These are phyloP conservation scores for Blastocystis sp. DNA, from an alignment of 352 stramenopile species.

Conservation along the genomic window DNA sequence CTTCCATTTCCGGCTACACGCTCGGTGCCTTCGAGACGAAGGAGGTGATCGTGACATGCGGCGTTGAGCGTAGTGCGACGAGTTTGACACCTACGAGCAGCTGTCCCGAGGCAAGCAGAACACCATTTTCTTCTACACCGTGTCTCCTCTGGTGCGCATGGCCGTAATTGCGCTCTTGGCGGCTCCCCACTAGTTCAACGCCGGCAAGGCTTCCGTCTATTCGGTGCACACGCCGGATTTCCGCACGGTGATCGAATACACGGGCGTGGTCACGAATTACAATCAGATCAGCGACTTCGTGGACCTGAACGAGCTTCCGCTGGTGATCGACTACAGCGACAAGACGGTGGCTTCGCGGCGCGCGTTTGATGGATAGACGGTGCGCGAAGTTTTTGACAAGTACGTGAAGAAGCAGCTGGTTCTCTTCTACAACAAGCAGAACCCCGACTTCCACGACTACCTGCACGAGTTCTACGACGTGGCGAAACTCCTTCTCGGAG, in stretches of 20 bases:
- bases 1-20: neutral
- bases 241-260: conserved; percentile 14
- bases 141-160: neutral
- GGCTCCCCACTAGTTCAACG: conserved; percentile 26
- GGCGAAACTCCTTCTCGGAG: conserved; percentile 2
- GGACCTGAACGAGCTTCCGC: conserved; percentile 47
- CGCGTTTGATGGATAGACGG: neutral
- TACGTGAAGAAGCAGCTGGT: conserved; percentile 35
- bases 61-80: conserved; percentile 5
- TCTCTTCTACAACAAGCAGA: conserved; percentile 32
- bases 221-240: conserved; percentile 10
- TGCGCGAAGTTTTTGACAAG: conserved; percentile 40
- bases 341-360: neutral
- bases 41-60: neutral
- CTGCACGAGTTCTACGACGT: conserved; percentile 24
- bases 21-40: conserved; percentile 56
- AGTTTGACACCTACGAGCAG: conserved; percentile 40
- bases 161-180: neutral
- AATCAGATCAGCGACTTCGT: conserved; percentile 57
- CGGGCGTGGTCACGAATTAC: conserved; percentile 47
- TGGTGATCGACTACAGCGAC: conserved; percentile 54
- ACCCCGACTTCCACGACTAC: conserved; percentile 2
- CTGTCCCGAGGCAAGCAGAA: conserved; percentile 29
- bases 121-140: conserved; percentile 52
- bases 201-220: neutral